Conservation (phyloP, 1,139 yeast genomes). For the Blastobotrys ciferrii region DNA sequence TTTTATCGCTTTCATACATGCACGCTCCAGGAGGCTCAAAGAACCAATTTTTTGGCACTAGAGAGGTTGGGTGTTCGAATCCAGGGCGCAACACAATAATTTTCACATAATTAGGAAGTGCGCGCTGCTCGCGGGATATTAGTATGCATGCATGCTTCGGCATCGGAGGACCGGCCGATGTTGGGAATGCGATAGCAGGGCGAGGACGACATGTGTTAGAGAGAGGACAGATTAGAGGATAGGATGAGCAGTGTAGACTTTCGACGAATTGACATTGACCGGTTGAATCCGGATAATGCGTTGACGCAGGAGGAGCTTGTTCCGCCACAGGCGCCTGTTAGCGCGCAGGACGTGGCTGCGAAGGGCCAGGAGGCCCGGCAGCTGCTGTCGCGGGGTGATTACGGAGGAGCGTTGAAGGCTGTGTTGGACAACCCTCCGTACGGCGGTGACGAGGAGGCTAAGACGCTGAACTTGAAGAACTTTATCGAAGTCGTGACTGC, state of each 20-base stretch:
- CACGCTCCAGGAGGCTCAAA: too few species aligned
- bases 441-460: constrained; percentile 61
- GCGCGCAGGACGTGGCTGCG: constrained; percentile 54
- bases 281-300: constrained; percentile 77
- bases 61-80: too few species aligned
- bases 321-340: constrained; percentile 48
- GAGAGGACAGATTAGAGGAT: too few species aligned
- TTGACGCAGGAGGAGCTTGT: constrained; percentile 61
- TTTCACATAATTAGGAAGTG: too few species aligned
- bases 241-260: constrained; percentile 27
- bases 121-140: too few species aligned
- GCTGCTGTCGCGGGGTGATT: constrained; percentile 69
- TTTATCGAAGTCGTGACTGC: constrained; percentile 75
- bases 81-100: too few species aligned
- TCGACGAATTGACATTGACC: constrained; percentile 88
- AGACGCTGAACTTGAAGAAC: constrained; percentile 50
- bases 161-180: too few species aligned
- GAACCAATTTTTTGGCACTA: too few species aligned
- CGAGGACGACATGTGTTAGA: too few species aligned
- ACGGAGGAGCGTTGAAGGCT: constrained; percentile 59
- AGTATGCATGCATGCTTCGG: too few species aligned
- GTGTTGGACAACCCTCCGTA: constrained; percentile 80
- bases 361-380: constrained; percentile 59
- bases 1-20: too few species aligned
- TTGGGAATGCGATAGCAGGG: too few species aligned